Base-by-base conservation (phyloP, 768 basidiomycete genomes). In the Kwoniella newhampshirensis region DNA sequence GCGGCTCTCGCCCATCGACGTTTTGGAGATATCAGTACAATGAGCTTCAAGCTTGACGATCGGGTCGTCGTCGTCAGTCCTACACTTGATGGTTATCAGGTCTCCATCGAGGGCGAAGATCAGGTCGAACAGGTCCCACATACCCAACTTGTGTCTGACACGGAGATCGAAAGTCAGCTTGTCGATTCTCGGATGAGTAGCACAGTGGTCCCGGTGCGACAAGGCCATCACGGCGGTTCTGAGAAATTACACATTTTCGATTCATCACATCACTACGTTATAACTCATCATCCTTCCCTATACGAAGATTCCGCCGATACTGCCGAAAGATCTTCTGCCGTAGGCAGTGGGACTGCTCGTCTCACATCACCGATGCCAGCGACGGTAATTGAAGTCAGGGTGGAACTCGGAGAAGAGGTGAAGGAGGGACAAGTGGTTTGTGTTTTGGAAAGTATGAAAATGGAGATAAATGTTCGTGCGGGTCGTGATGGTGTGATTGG, bases 371-470 rank as follows among this genome's bases (percentile, higher is more conserved):
- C 92, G 13, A 91, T 91, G 88, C 91, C 91, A n/a, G 89, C 89
- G 73, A 81, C 91, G 47, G 86, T 96, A 1, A 91, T 96, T 3
- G 90, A 94, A 52, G 87, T 96, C 48, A 82, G 82, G 17, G 91
- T 93, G 30, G 81, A 81, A 57, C 79, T 82, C 1, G 92, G 91
- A 3, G 87, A 93, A 49, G 79, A 76, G 13, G 88, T 96, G 37
- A 85, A 86, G 77, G 85, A 83, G 68, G 90, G 89, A 0, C 87
- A 92, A 70, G 83, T 83, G 7, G 81, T 91, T 8, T 85, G 91
- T 27, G 84, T 93, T 4, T 77, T 94, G 70, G 92, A 94, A 78
- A 94, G 91, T 70, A 97, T 96, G 92, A 97, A 97, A 83, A 96
- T 91, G 62, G 91, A 94, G 78, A 93, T 88, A 36, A 87, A 90